Base-by-base conservation (phyloP, 1,139 yeast species). In the Kazachstania sp. region DNA sequence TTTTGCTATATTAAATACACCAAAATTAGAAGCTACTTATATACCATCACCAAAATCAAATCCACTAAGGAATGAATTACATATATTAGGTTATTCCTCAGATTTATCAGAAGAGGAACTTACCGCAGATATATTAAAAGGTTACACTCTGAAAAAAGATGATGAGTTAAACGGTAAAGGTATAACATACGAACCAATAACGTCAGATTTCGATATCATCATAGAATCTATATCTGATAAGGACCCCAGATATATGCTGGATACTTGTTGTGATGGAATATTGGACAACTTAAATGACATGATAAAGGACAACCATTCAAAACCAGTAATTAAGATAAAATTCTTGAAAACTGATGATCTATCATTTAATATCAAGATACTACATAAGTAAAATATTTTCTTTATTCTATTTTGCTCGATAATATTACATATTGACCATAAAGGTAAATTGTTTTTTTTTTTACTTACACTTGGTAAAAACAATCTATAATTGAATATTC, bases 31-130 rank as follows among this genome's bases (percentile, higher is more conserved):
- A 62, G 75, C 78, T 3, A 73, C 73, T 0, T 88, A 86, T 61
- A 69, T 67, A 39, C 85, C 90, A 16, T 86, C 94, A 45, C 97
- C 97, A 0, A 49, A 63, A 1, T 84, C 95, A 0, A 60, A 72
- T 38, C 71, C 83, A 2, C 66, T 73, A 2, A 68, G 74, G n/a
- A 62, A 71, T 15, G 67, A 70, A 37, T 65, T 86, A 8, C 79
- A 79, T 58, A 52, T 82, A 41, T 67, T 88, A 1, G 72, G 77
- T 3, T 77, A 86, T 52, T 72, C 70, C 0, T 66, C 77, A 23
- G 13, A 41, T 3, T 61, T 73, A 9, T 48, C 59, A 1, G 58
- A 68, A 2, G 57, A 56, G 0, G 64, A 66, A 18, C 72, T 86
- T 18, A 67, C 81, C 72, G 72, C 73, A 11, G 69, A 84, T 16